Conservation (phyloP, 306 rosid species). For the Abrus pulchellus region DNA sequence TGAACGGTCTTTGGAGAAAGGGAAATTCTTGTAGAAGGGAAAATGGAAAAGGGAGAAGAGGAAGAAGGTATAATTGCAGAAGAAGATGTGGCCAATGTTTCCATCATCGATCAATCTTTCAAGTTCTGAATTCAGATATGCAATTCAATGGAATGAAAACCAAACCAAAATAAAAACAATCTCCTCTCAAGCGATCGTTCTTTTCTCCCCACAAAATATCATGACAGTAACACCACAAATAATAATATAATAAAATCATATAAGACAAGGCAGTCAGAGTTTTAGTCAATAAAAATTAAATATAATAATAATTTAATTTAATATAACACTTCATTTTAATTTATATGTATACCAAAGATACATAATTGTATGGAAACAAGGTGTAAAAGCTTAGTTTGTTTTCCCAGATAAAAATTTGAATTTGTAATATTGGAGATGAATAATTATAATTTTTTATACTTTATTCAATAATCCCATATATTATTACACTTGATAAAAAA, state of each 20-base stretch:
- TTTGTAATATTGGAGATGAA: no score
- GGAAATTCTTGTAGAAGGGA: conserved; percentile 46
- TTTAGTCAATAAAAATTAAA: no score
- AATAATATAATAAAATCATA: not conserved
- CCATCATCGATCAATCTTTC: conserved; percentile 54
- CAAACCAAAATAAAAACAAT: not conserved
- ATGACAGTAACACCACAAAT: not conserved
- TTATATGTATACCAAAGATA: no score
- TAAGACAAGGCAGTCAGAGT: no score
- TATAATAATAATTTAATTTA: no score
- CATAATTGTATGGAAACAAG: no score
- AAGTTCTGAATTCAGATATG: not conserved
- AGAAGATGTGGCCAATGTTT: conserved; percentile 61
- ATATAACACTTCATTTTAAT: no score
- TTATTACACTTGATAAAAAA: no score
- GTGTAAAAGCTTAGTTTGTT: no score
- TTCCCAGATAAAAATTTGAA: no score
- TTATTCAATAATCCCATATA: no score
- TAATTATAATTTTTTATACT: no score
- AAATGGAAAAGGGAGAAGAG: conserved; percentile 60
- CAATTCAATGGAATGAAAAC: not conserved
- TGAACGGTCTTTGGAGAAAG: conserved; percentile 51
- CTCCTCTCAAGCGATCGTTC: not conserved
- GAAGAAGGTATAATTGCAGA: conserved; percentile 59
- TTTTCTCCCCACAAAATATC: not conserved